Percentiles rank a stretch among this genome's conserved stretches.
These are phyloP conservation scores for Sechiopsis laciniata DNA, from an alignment of 306 rosid species.

Conservation along the genomic window DNA sequence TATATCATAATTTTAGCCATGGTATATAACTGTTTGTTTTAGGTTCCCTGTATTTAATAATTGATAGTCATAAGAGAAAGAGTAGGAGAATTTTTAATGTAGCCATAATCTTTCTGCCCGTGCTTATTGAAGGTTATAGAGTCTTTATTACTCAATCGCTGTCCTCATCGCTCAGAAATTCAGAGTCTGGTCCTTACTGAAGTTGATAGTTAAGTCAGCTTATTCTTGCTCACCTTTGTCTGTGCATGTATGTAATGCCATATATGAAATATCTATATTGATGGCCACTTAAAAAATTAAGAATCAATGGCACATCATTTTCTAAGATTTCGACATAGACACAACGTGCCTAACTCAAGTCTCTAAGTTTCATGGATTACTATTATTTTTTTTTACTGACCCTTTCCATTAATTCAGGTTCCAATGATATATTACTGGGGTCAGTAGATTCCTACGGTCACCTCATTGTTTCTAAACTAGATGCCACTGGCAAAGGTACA, in stretches of 20 bases:
- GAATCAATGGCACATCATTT: neutral
- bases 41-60: neutral
- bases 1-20: constrained; percentile 16
- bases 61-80: neutral
- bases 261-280: neutral
- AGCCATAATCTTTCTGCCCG: neutral
- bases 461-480: constrained; percentile 78
- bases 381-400: neutral
- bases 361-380: neutral
- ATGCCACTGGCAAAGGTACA: constrained; percentile 56
- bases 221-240: constrained; percentile 10
- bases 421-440: constrained; percentile 59
- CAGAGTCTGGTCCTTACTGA: constrained; percentile 75
- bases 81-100: neutral
- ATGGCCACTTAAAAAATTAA: neutral
- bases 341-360: neutral
- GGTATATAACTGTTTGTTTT: constrained; percentile 1
- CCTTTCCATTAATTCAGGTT: constrained; percentile 35
- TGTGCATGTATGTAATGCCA: neutral
- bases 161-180: constrained; percentile 94
- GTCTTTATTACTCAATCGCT: constrained; percentile 50
- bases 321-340: neutral
- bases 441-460: constrained; percentile 86
- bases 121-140: constrained; percentile 41
- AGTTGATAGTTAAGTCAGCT: constrained; percentile 48